Evolutionary conservation across 1,284 basidiomycete genomes (phyloP).

Genomic region (Xerocomus nothofagi): DNA sequence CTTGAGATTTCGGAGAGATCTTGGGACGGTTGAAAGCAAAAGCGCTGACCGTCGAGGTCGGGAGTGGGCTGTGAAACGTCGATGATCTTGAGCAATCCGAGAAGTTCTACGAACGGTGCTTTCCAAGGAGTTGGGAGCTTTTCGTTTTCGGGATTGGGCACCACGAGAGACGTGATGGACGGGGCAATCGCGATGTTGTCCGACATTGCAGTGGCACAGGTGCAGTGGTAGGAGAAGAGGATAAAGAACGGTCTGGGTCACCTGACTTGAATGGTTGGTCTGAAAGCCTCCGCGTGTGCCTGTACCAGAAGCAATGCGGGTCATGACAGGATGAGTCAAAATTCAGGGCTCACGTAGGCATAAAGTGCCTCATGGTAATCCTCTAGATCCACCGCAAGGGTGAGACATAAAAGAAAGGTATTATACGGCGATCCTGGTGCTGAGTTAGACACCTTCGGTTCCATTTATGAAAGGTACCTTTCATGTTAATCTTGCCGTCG

Average conservation of each 20-base stretch:
- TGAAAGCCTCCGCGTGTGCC: slow-evolving; percentile 5
- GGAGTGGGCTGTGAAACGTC: slow-evolving; percentile 1
- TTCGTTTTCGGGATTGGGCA: not conserved
- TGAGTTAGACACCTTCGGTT: no score
- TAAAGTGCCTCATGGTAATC: slow-evolving; percentile 3
- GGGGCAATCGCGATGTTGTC: not conserved
- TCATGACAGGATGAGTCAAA: not conserved
- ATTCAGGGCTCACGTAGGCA: not conserved
- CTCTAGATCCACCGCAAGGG: not conserved
- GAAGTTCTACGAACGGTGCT: slow-evolving; percentile 13
- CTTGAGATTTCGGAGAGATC: slow-evolving; percentile 21
- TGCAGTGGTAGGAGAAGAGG: slow-evolving; percentile 1
- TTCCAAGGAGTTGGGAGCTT: slow-evolving; percentile 6
- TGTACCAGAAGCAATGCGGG: not conserved
- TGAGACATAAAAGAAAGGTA: not conserved
- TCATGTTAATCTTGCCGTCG: not conserved
- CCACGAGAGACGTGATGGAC: slow-evolving; percentile 12
- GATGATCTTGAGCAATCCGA: slow-evolving; percentile 8
- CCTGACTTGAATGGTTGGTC: slow-evolving; percentile 8
- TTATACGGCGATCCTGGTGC: not conserved
- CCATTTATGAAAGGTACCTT: not conserved
- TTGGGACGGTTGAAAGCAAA: slow-evolving; percentile 22
- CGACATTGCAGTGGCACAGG: slow-evolving; percentile 18
- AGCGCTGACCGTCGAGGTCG: not conserved
- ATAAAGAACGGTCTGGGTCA: slow-evolving; percentile 6